These are phyloP conservation scores for Pleomassaria siparia DNA, from an alignment of 2,329 filamentous ascomycete genomes.

Conservation along the genomic window DNA sequence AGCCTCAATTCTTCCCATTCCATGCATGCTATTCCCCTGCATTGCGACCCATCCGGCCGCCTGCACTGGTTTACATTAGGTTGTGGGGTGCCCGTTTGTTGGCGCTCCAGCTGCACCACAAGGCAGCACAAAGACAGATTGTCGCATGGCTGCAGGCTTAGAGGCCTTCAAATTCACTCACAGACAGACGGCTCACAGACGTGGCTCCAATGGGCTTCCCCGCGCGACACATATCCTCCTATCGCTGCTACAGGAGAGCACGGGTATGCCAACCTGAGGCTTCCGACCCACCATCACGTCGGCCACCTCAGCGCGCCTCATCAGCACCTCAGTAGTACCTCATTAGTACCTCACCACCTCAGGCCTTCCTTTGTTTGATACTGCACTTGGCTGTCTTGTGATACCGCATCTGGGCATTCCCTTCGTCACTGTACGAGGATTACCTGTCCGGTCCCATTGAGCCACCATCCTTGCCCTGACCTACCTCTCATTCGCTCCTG, in stretches of 20 bases:
- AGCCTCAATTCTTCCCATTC: slow-evolving; percentile 12
- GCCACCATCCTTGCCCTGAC: slow-evolving; percentile 30
- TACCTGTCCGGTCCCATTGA: slow-evolving; percentile 26
- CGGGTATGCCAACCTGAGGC: slow-evolving; percentile 34
- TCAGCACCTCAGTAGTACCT: no score
- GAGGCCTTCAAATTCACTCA: slow-evolving; percentile 32
- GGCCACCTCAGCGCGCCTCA: no score
- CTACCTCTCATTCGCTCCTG: slow-evolving; percentile 34
- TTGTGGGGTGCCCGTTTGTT: slow-evolving; percentile 15
- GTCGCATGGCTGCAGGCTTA: slow-evolving; percentile 26
- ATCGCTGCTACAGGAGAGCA: slow-evolving; percentile 24
- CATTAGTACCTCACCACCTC: no score
- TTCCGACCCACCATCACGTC: slow-evolving; percentile 30
- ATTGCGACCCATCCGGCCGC: slow-evolving; percentile 25
- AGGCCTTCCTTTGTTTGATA: slow-evolving; percentile 16
- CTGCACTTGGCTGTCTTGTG: slow-evolving; percentile 38
- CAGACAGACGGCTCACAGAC: slow-evolving; percentile 31
- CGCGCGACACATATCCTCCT: slow-evolving; percentile 25
- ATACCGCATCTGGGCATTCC: slow-evolving; percentile 32
- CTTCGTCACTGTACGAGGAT: slow-evolving; percentile 28
- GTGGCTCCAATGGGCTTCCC: slow-evolving; percentile 40
- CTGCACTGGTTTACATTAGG: slow-evolving; percentile 15
- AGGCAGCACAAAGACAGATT: slow-evolving; percentile 21
- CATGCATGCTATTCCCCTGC: slow-evolving; percentile 33
- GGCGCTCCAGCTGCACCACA: slow-evolving; percentile 19